phyloP scores from a whole-genome alignment of 2,329 filamentous ascomycete species.

The Colletotrichum melonis region DNA sequence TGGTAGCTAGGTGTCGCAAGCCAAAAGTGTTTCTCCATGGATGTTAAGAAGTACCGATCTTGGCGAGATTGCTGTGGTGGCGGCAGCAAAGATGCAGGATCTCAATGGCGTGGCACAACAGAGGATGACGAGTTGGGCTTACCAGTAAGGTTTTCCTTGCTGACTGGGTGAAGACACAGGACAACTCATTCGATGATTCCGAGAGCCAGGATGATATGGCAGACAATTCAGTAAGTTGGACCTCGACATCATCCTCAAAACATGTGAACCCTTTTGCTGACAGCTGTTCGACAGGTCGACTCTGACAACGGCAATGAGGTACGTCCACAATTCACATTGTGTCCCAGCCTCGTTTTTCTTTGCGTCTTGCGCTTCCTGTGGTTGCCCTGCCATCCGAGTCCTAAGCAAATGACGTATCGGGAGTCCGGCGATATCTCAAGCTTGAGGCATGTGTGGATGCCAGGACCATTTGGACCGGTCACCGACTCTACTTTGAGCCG shows the following conservation, averaged over 20 bases:
- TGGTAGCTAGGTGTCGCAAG: neutral
- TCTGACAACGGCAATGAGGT: neutral
- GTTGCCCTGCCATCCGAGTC: neutral
- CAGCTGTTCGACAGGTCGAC: neutral
- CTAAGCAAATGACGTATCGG: neutral
- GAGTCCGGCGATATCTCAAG: conserved; percentile 2
- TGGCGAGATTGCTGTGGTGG: neutral
- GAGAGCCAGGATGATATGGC: neutral
- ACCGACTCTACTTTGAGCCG: neutral
- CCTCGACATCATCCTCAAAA: neutral
- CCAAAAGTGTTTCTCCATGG: conserved; percentile 9
- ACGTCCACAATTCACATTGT: neutral
- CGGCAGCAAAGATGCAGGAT: conserved; percentile 21
- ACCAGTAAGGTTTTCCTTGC: conserved; percentile 22
- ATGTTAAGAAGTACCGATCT: conserved; percentile 2
- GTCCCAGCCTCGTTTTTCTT: conserved; percentile 13
- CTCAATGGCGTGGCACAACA: neutral
- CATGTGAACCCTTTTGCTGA: neutral
- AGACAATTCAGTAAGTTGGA: neutral
- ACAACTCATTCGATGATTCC: neutral
- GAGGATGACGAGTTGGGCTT: conserved; percentile 19
- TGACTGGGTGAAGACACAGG: conserved; percentile 21
- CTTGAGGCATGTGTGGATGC: neutral
- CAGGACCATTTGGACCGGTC: neutral
- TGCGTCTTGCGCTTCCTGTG: neutral